Conservation (phyloP, 176 grass and related monocot species). For the Cenchrus fungigraminus region DNA sequence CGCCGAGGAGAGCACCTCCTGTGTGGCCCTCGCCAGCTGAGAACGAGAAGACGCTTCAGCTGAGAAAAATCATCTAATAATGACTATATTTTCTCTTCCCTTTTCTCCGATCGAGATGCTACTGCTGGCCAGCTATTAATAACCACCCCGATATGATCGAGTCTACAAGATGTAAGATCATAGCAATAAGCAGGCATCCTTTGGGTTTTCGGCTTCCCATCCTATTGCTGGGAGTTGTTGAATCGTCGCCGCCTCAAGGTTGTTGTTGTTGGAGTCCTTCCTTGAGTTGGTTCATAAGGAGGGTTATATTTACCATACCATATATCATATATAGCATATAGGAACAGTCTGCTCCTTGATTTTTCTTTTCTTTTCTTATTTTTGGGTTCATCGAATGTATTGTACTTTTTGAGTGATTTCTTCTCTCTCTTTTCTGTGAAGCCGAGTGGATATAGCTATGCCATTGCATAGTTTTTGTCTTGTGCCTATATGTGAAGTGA, state of each 20-base stretch:
- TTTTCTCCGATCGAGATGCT: constrained; percentile 41
- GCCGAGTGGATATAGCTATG: constrained; percentile 42
- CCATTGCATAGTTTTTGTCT: constrained; percentile 51
- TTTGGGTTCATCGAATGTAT: constrained; percentile 23
- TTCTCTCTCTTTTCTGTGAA: constrained; percentile 24
- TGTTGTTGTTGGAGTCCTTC: constrained; percentile 53
- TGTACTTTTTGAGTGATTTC: constrained; percentile 22
- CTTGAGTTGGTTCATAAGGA: constrained; percentile 56
- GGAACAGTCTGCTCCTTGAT: constrained; percentile 33
- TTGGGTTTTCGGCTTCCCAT: constrained; percentile 44
- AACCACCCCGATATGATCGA: background rate
- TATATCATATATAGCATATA: background rate
- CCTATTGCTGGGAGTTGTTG: constrained; percentile 54
- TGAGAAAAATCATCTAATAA: constrained; percentile 2
- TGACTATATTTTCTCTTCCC: constrained; percentile 31
- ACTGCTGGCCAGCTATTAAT: constrained; percentile 44
- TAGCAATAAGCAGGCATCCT: constrained; percentile 49
- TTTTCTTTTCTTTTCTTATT: background rate
- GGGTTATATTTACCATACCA: constrained; percentile 39
- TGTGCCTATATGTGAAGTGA: constrained; percentile 30
- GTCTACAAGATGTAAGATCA: constrained; percentile 39
- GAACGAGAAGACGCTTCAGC: background rate
- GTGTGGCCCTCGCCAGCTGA: constrained; percentile 48
- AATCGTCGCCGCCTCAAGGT: constrained; percentile 44
- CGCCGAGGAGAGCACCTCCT: constrained; percentile 57